Percentiles rank a stretch among this genome's conserved stretches.
phyloP scores from a whole-genome alignment of 2,329 filamentous ascomycete species.

The Penicillium sp. region DNA sequence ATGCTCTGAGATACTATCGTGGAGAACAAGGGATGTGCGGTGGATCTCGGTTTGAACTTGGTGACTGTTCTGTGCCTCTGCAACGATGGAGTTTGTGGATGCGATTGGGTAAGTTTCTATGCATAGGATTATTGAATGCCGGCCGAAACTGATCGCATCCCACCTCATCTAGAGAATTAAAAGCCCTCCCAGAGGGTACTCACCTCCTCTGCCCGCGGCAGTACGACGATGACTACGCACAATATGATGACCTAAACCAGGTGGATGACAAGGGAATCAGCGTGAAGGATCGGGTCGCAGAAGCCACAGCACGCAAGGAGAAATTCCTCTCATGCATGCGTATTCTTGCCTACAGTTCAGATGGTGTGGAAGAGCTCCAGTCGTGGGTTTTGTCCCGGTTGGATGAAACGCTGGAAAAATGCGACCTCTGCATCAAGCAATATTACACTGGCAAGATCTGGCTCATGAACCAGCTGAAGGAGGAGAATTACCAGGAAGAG shows the following conservation, averaged over 20 bases:
- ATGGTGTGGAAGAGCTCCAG: conserved; percentile 56
- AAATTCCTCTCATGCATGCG: conserved; percentile 63
- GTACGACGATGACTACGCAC: conserved; percentile 57
- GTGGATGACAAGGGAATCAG: conserved; percentile 43
- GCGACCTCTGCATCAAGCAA: conserved; percentile 65
- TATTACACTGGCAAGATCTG: conserved; percentile 66
- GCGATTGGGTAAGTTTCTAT: conserved; percentile 36
- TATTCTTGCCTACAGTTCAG: conserved; percentile 61
- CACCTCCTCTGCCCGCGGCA: conserved; percentile 67
- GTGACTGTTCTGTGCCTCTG: conserved; percentile 7
- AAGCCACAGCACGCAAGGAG: conserved; percentile 54
- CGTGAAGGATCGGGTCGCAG: conserved; percentile 46
- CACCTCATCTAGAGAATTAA: conserved; percentile 36
- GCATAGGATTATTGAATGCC: not conserved
- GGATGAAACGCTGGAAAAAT: conserved; percentile 56
- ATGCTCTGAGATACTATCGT: conserved; percentile 4
- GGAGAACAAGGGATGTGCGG: conserved; percentile 18
- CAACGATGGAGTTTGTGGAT: conserved; percentile 40
- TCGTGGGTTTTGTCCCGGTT: conserved; percentile 56
- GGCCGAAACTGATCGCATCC: conserved; percentile 8
- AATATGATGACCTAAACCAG: conserved; percentile 56
- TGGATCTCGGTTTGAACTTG: conserved; percentile 7
- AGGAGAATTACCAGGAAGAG: conserved; percentile 51
- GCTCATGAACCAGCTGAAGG: conserved; percentile 58
- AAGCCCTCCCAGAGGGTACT: conserved; percentile 42